Base-by-base conservation (phyloP, 2,329 filamentous ascomycete species). In the Alternaria burnsii region DNA sequence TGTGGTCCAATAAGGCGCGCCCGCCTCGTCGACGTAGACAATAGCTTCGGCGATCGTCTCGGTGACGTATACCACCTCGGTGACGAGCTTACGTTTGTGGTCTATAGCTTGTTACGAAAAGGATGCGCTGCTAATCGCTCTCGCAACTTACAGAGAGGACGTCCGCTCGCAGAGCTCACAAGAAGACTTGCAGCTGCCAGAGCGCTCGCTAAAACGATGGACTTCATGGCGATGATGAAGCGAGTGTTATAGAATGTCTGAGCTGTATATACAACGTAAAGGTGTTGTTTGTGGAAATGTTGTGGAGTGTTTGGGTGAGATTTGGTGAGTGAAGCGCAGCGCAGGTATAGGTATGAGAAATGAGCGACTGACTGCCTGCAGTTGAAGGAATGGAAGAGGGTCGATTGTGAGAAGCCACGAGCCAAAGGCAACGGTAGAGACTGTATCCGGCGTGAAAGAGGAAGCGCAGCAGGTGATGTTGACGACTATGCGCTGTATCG, bases 221-320 rank as follows among this genome's bases (percentile, higher is more conserved):
- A 69, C 78, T 82, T 84, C 84, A 87, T 87, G 63, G 48, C 67
- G 64, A 68, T 24, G 43, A 66, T 71, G 67, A 69, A 74, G 69
- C 66, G 67, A 73, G 50, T 69, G 71, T 68, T 71, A 71, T 69
- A 67, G 68, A 71, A 74, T 76, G 72, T 53, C 67, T 44, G 22
- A 53, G 52, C 52, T 63, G 60, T 55, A 58, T 59, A 69, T 66
- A 58, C 53, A 67, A 63, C 52, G 63, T 62, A 61, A 63, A 64
- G n/a, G 63, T 67, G 56, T 53, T 62, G 59, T 43, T 52, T 60
- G 59, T 43, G 47, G 41, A 38, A 32, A 50, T 63, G 59, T 47
- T 47, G 38, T 57, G 16, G 58, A 42, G 50, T 46, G 55, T 43
- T 55, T 46, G 32, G 9, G 14, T 55, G 52, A 34, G 28, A 38